Percentiles rank a stretch among this genome's conserved stretches.
Conservation (phyloP, 192 early-diverging fungal species). For the Mortierella hygrophila region DNA sequence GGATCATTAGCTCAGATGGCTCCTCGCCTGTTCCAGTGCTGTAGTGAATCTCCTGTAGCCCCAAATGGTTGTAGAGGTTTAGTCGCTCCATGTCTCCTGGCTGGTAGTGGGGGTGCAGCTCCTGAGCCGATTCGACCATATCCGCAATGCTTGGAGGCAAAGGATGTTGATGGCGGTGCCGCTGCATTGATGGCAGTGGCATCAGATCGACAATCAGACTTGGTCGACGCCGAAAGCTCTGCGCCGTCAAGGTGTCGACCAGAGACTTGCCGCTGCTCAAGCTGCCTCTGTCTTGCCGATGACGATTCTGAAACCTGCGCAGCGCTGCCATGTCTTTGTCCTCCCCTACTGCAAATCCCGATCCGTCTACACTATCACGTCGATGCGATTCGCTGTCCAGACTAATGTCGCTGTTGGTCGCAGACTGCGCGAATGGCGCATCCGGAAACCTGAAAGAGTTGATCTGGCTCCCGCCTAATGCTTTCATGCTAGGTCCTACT, state of each 20-base stretch:
- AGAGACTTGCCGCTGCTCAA: not conserved
- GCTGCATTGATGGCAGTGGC: not conserved
- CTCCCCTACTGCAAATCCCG: not conserved
- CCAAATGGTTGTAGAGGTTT: constrained; percentile 14
- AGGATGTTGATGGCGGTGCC: not conserved
- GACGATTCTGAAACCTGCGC: not conserved
- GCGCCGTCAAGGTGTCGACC: not conserved
- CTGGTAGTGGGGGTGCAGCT: constrained; percentile 5
- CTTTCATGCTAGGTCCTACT: not conserved
- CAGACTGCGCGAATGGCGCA: not conserved
- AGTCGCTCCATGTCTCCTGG: constrained; percentile 11
- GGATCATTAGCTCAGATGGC: not conserved
- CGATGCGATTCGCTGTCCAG: constrained; percentile 11
- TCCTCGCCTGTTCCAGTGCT: constrained; percentile 5
- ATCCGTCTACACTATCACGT: not conserved
- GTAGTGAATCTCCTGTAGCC: constrained; percentile 24
- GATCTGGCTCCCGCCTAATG: not conserved
- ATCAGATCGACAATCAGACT: constrained; percentile 7
- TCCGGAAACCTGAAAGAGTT: not conserved
- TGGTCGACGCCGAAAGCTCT: not conserved
- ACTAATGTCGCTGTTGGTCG: constrained; percentile 25
- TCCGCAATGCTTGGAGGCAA: not conserved
- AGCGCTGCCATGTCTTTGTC: not conserved
- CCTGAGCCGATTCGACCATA: constrained; percentile 10
- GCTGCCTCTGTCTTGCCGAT: not conserved